Evolutionary conservation across 2,329 filamentous ascomycete genomes (phyloP).

Genomic region (Mollisiaceae sp.): DNA sequence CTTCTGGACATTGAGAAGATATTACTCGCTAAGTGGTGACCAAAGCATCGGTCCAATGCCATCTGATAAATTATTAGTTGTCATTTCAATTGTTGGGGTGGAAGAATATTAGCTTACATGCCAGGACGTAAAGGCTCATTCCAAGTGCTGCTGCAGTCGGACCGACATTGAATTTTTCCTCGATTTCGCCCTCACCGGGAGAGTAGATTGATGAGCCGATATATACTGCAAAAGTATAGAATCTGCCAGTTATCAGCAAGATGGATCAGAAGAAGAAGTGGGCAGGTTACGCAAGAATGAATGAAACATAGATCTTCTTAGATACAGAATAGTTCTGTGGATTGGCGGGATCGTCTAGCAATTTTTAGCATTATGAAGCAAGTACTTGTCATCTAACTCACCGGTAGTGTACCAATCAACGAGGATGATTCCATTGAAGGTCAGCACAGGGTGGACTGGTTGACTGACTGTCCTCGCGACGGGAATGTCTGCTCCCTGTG

Average conservation of each 20-base stretch:
- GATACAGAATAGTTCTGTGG: conserved; percentile 56
- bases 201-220: conserved; percentile 53
- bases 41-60: conserved; percentile 67
- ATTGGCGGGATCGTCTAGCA: conserved; percentile 43
- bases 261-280: background rate
- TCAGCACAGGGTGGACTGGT: conserved; percentile 8
- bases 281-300: conserved; percentile 7
- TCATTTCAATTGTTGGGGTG: too few species aligned
- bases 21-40: conserved; percentile 63
- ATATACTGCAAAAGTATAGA: conserved; percentile 62
- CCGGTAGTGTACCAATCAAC: conserved; percentile 22
- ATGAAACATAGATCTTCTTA: conserved; percentile 48
- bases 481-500: background rate
- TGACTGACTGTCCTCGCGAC: conserved; percentile 6
- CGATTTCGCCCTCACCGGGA: conserved; percentile 51
- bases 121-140: conserved; percentile 64
- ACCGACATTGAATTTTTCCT: conserved; percentile 55
- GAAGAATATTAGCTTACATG: conserved; percentile 40
- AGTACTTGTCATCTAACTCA: background rate
- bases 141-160: conserved; percentile 58
- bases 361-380: background rate
- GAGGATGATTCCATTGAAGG: conserved; percentile 12
- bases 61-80: conserved; percentile 34
- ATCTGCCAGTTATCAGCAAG: conserved; percentile 34
- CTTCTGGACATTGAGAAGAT: background rate